Conservation (phyloP, 2,329 filamentous ascomycete genomes). For the Dactylellina leptospora region DNA sequence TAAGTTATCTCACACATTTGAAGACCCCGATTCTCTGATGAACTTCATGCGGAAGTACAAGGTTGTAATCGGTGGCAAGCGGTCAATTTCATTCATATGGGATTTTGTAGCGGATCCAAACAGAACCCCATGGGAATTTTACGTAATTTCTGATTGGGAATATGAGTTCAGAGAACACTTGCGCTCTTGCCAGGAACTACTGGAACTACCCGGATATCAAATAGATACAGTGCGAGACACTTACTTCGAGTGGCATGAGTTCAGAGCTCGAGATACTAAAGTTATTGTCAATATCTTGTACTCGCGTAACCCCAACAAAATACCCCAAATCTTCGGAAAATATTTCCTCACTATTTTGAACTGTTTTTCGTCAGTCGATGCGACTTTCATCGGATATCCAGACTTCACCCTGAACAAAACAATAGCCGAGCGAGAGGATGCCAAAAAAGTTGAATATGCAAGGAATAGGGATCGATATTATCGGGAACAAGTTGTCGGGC, state of each 20-base stretch:
- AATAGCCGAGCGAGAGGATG: not conserved
- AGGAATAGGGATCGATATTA: not conserved
- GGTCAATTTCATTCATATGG: slow-evolving; percentile 24
- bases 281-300: slow-evolving; percentile 1
- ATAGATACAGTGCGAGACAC: not conserved
- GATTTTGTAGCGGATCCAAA: not conserved
- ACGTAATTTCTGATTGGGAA: not conserved
- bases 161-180: not conserved
- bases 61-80: slow-evolving; percentile 10
- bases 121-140: slow-evolving; percentile 13
- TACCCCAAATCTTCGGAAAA: slow-evolving; percentile 19
- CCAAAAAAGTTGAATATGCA: not conserved
- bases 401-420: slow-evolving; percentile 22
- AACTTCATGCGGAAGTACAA: not conserved
- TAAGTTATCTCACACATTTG: slow-evolving; percentile 17
- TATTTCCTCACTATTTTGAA: slow-evolving; percentile 15
- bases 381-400: slow-evolving; percentile 26
- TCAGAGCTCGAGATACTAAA: not conserved
- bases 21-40: slow-evolving; percentile 9
- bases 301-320: not conserved
- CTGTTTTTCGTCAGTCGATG: slow-evolving; percentile 17
- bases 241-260: not conserved
- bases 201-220: not conserved
- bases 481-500: not conserved
- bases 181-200: not conserved